Conservation (phyloP, 164 flowering plant species). For the Dillenia suffruticosa region DNA sequence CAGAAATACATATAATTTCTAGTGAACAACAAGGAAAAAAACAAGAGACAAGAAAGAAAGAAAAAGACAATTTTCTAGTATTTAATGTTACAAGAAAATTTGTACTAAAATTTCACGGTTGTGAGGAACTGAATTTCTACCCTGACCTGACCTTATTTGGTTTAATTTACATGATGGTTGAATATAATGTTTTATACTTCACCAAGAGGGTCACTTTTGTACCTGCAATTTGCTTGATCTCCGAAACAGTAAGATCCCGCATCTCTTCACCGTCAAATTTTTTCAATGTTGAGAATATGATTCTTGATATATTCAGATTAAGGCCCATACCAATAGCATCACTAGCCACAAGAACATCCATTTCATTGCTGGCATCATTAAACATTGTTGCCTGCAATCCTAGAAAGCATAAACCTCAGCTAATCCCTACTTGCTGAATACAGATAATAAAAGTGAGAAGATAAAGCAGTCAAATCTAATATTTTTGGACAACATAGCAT, state of each 20-base stretch:
- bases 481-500: no score
- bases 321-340: conserved; percentile 99
- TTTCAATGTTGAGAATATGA: conserved; percentile 73
- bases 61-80: neutral
- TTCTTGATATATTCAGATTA: conserved; percentile 87
- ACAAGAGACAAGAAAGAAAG: neutral
- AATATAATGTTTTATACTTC: no score
- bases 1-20: no score
- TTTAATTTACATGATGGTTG: no score
- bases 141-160: no score
- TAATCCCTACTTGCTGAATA: neutral
- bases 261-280: conserved; percentile 76
- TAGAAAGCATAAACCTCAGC: conserved; percentile 33
- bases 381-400: conserved; percentile 92
- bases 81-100: no score
- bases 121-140: no score
- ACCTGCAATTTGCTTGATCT: conserved; percentile 99
- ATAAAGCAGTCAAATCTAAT: neutral
- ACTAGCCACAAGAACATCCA: conserved; percentile 97
- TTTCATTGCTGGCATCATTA: conserved; percentile 82
- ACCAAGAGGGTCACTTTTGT: neutral
- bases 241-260: conserved; percentile 74
- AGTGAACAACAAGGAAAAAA: neutral
- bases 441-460: neutral
- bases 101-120: no score